Evolutionary conservation across 176 grass and related monocot species (phyloP), one percentile per base, ranked within the genome.

Genomic region (Ensete ventricosum): DNA sequence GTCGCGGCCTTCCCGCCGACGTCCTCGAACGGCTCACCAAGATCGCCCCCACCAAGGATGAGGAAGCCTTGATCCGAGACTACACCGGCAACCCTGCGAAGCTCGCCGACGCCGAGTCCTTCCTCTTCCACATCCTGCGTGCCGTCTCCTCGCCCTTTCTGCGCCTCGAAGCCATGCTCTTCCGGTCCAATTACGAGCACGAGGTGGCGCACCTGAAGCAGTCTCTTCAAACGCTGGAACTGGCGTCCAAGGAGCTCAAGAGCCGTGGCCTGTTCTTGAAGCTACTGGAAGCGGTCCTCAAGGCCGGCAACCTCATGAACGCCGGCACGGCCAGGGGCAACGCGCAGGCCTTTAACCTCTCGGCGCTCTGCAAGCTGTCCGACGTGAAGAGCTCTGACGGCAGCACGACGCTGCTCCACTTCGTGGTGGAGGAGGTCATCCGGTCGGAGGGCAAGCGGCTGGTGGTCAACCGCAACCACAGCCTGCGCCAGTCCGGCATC

Each of bases 261-360:
- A 87, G 69, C 1, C 92, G 81, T 66, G 86, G 82, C 11, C 84
- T 94, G 7, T 99, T 99, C 88, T 82, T 91, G 34, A 99, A 99
- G 69, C 84, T 99, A n/a, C 90, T 99, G 0, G 95, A 99, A 81
- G 95, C 90, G 3, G 91, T 99, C 53, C 88, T 99, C 76, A 99
- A 99, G 84, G 95, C 95, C 14, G 95, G 95, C 21, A 99, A 99
- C 20, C 79, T 91, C 72, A 94, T 99, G 90, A 99, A 99, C 48
- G 95, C 90, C 9, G 95, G 95, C 58, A 99, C 95, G 0, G 90
- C 95, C 17, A 69, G 95, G 1, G 95, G 95, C 21, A 99, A 99
- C 22, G 95, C 95, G 0, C 88, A 94, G 74, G 95, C 95, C 17
- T 99, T 99, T 82, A 94, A 99, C 79, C 88, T 99, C 9, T 82